These are phyloP conservation scores for Pseudogymnoascus sp. DNA, from an alignment of 2,329 filamentous ascomycete species.

Conservation along the genomic window DNA sequence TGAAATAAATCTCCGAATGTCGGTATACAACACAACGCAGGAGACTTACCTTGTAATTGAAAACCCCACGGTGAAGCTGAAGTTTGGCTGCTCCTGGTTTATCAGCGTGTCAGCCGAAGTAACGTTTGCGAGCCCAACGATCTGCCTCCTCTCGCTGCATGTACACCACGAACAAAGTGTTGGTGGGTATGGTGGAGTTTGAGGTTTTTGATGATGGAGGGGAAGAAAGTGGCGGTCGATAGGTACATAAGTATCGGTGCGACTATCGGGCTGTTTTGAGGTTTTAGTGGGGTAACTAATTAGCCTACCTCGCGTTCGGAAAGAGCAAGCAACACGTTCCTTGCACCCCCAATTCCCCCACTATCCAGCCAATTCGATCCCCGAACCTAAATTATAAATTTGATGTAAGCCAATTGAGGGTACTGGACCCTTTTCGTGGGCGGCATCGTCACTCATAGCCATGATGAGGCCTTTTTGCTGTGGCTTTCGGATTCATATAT, in stretches of 20 bases:
- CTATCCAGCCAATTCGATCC: neutral
- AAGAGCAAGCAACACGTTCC: neutral
- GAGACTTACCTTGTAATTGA: conserved; percentile 14
- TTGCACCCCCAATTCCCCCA: conserved; percentile 2
- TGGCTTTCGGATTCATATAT: conserved; percentile 5
- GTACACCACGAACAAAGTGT: conserved; percentile 26
- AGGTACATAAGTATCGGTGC: conserved; percentile 6
- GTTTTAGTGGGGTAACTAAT: conserved; percentile 11
- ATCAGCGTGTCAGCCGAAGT: conserved; percentile 33
- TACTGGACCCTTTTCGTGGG: neutral
- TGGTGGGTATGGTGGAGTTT: conserved; percentile 1
- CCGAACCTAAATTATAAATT: conserved; percentile 4
- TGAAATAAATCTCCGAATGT: conserved; percentile 1
- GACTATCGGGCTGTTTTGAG: conserved; percentile 8
- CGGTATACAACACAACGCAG: conserved; percentile 11
- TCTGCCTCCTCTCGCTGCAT: conserved; percentile 50
- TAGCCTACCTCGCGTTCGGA: conserved; percentile 7
- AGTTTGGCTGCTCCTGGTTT: conserved; percentile 21
- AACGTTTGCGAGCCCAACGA: conserved; percentile 40
- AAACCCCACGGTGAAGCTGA: conserved; percentile 14
- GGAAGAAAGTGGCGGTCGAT: conserved; percentile 11
- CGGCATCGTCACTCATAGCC: neutral
- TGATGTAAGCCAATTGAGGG: neutral
- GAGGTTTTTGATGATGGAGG: conserved; percentile 10
- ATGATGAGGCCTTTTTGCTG: neutral